Percentiles rank a stretch among this genome's conserved stretches.
Evolutionary conservation across 129 eudicot species (phyloP).

Genomic region (Flaveria ramosissima): DNA sequence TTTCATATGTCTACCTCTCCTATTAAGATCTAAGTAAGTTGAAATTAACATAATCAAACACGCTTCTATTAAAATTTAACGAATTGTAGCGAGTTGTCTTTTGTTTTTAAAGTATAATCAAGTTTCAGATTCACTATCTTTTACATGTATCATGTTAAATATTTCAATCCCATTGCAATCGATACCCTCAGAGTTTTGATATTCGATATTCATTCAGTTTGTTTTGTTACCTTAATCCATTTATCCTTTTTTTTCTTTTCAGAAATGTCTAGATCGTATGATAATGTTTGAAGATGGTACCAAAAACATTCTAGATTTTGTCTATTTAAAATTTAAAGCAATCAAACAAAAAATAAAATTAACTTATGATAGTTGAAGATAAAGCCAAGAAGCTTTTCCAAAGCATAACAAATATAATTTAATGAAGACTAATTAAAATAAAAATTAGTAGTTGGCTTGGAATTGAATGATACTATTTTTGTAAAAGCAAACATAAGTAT

Average conservation of each 20-base stretch:
- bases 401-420: conserved; percentile 2
- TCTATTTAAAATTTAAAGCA: background rate
- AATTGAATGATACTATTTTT: background rate
- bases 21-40: too few species aligned
- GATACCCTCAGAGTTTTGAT: too few species aligned
- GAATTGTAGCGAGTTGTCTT: background rate
- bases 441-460: background rate
- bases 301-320: background rate
- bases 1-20: too few species aligned
- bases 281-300: conserved; percentile 14
- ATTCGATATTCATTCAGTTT: background rate
- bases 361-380: background rate
- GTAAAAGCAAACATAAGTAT: too few species aligned
- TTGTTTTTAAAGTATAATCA: background rate
- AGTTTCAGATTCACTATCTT: background rate
- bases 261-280: background rate
- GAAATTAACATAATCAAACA: background rate
- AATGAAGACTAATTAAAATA: too few species aligned
- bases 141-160: background rate
- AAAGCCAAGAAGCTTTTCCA: conserved; percentile 15
- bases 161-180: background rate
- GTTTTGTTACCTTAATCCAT: background rate
- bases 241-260: background rate
- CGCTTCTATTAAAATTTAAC: background rate
- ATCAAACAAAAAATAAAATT: background rate